Base-by-base conservation (phyloP, 2,329 filamentous ascomycete genomes). In the Trichoderma afroharzianum region DNA sequence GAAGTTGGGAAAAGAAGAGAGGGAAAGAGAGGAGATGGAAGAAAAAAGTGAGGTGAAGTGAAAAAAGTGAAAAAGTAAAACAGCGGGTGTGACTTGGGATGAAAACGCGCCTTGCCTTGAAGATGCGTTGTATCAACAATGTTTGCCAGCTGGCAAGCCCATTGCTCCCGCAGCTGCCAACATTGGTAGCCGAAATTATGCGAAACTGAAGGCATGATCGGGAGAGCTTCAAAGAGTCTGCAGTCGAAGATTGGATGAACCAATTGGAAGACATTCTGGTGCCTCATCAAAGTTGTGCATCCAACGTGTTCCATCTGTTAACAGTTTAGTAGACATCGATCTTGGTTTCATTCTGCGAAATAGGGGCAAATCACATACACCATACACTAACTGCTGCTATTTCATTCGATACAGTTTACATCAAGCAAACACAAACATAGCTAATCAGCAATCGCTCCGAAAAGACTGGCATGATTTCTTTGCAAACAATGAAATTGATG, bases 401-500 rank as follows among this genome's bases (percentile, higher is more conserved):
- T 28, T 64, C 14, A 18, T 36, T 18, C 4, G 14, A 1, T 6
- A n/a, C n/a, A 33, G 15, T n/a, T 5, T 7, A 64, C 43, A 18
- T 55, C 32, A 36, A 33, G 24, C 15, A 21, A 14, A 32, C n/a
- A 30, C n/a, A 30, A n/a, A 50, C n/a, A 12, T 50, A 39, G 14
- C 5, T 9, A n/a, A n/a, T 11, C 32, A 14, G 15, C 21, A 43
- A 33, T 53, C 26, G 32, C n/a, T 9, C n/a, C 14, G 55, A 50
- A 28, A 62, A 36, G 14, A 14, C 21, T 57, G 32, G 30, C 15
- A 50, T 50, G 12, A 28, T 39, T 57, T 68, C 24, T 39, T 32
- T 63, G 72, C 33, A 76, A 79, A 77, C 77, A 80, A 32, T 74
- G 81, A 78, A 79, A 53, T 73, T 81, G 79, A 76, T 82, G 78